Base-by-base conservation (phyloP, 352 stramenopile species). In the Globisporangium solare region DNA sequence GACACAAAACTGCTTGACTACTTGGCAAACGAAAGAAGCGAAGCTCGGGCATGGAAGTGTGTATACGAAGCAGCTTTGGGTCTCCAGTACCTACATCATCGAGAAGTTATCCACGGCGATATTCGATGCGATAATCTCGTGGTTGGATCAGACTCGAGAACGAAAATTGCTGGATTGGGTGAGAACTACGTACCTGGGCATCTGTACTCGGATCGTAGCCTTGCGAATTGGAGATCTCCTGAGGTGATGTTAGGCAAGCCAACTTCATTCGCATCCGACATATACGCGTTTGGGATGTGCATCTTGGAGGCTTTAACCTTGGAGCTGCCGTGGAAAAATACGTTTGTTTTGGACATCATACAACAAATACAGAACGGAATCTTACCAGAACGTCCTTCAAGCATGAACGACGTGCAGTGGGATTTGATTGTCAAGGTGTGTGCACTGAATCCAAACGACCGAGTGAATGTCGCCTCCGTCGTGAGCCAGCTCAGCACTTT, bases 221-320 rank as follows among this genome's bases (percentile, higher is more conserved):
- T 35, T 35, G 5, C 27, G 5, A 35, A 35, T 35, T 35, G 67
- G 67, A 62, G 56, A 17, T 56, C 63, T 20, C 67, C 67, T 15
- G 47, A 68, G 48, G 21, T 58, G 6, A 27, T 64, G 10, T 13
- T 14, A 3, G 51, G 40, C 0, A 35, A 63, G 10, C 56, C 54
- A 4, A 12, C 22, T 5, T 39, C 64, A 6, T 54, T 56, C 14
- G 56, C 42, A 12, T 68, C 58, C 12, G 65, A 76, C 20, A 42
- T 73, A 17, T 73, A 64, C 12, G 71, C 68, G 46, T 64, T 73
- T 24, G 66, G 62, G 0, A 65, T 70, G 51, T 67, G 58, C 39
- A 56, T 72, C 17, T 24, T 40, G 21, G 50, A 64, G 55, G 58
- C 58, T 15, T 6, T 59, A 56, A 27, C 59, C 24, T 18, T 12